A percentile compares a stretch with the other conserved stretches of the same genome.
Conservation (phyloP, 352 stramenopile species). For the Pythium pectinolyticum region DNA sequence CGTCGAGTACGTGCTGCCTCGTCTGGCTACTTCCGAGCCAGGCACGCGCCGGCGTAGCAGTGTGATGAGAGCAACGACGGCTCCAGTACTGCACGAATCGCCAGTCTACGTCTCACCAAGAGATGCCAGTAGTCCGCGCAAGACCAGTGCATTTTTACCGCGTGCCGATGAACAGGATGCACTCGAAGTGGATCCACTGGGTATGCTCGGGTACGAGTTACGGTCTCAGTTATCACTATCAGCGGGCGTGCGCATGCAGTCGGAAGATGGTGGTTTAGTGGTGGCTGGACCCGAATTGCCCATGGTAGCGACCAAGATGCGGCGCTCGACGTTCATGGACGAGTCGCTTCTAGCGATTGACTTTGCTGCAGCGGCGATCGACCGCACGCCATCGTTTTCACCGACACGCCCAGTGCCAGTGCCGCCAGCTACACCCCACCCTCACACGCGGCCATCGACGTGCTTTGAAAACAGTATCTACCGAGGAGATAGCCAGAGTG, state of each 20-base stretch:
- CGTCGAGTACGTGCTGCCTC: constrained; percentile 14
- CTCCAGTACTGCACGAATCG: too few relatives aligned
- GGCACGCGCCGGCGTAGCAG: constrained; percentile 3
- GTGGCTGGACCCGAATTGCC: constrained; percentile 33
- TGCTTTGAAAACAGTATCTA: too few relatives aligned
- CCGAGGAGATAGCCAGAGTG: too few relatives aligned
- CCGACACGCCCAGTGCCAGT: constrained; percentile 4
- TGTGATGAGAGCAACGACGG: background rate
- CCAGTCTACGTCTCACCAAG: background rate
- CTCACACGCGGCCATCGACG: too few relatives aligned
- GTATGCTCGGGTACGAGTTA: constrained; percentile 22
- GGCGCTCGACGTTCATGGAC: constrained; percentile 35
- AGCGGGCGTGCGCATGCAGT: constrained; percentile 34
- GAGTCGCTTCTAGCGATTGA: background rate
- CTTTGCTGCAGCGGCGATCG: background rate
- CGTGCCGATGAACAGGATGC: constrained; percentile 7
- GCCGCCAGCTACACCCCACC: constrained; percentile 16
- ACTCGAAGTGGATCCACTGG: constrained; percentile 19
- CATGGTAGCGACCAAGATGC: constrained; percentile 31
- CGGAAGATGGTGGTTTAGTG: constrained; percentile 12
- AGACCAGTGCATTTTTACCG: constrained; percentile 4
- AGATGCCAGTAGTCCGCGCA: background rate
- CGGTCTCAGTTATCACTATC: constrained; percentile 26
- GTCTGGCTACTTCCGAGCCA: too few relatives aligned
- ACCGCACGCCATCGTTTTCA: background rate